Base-by-base conservation (phyloP, 306 rosid genomes). In the Lathyrus oleraceus region DNA sequence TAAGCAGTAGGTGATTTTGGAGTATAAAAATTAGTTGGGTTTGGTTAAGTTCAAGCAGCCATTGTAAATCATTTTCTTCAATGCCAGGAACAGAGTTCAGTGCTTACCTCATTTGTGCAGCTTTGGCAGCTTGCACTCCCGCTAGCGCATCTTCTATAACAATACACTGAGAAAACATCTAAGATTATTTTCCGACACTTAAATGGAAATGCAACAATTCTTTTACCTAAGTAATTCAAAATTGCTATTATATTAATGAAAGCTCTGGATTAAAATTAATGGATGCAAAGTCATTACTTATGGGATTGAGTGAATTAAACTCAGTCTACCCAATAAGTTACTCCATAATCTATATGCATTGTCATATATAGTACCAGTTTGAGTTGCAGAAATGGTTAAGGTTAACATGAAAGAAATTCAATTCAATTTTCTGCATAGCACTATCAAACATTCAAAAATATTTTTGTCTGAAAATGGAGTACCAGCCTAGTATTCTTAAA, bases 91-190 rank as follows among this genome's bases (percentile, higher is more conserved):
- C 13, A 61, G 14, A 28, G 43, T 35, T n/a, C 57, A 56, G 19
- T 43, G 75, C 40, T 63, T 85, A 88, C 98, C 97, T 90, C 97
- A 94, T 94, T 79, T 84, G 79, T 10, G 98, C 98, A 82, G 97
- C 88, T 52, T 84, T 86, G 85, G 98, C 97, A 78, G 98, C 98
- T 81, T 88, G 97, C 53, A 94, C 92, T 64, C 98, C 98, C 56
- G 95, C 98, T 61, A 90, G 79, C 8, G 98, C 98, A 39, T 94
- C 98, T 85, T 94, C 98, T 76, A 93, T 90, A 64, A 93, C 96
- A 79, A 93, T 73, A 79, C 98, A 93, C 98, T 90, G 83, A 54
- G 44, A 71, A 82, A 70, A 70, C 19, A 57, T 48, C 62, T 9
- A 70, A 72, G 13, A 38, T 65, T 65, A 63, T 63, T 47, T 39